phyloP scores from a whole-genome alignment of 169 alveolate species.

The Babesia sp. region DNA sequence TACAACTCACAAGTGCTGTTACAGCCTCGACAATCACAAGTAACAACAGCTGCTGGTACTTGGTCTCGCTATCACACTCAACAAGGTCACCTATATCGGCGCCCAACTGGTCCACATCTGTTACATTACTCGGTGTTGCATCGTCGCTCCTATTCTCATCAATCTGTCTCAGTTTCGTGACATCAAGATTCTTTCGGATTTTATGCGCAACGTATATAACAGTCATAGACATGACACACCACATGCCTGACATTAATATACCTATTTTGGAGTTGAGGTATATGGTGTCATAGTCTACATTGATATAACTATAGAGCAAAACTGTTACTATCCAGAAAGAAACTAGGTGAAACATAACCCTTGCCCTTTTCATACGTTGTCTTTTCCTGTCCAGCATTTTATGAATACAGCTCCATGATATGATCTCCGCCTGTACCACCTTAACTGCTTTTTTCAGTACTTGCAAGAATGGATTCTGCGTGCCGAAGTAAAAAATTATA shows the following conservation, averaged over 20 bases:
- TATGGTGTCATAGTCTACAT: conserved; percentile 9
- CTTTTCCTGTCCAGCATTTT: conserved; percentile 22
- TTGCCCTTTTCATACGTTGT: neutral
- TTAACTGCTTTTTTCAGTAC: conserved; percentile 61
- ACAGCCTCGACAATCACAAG: conserved; percentile 48
- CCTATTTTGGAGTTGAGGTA: conserved; percentile 48
- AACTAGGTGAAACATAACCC: conserved; percentile 21
- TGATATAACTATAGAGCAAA: conserved; percentile 27
- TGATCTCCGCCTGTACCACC: conserved; percentile 62
- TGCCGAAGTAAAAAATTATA: conserved; percentile 36
- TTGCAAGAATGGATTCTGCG: conserved; percentile 50
- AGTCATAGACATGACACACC: conserved; percentile 60
- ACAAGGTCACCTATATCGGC: conserved; percentile 39
- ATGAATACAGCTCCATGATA: conserved; percentile 63
- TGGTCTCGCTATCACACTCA: conserved; percentile 51
- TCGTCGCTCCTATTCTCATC: conserved; percentile 12
- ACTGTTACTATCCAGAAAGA: neutral
- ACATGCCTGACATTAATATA: conserved; percentile 49
- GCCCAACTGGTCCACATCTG: conserved; percentile 16
- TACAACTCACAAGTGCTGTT: conserved; percentile 49
- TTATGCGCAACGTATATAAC: conserved; percentile 42
- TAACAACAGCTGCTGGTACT: conserved; percentile 50
- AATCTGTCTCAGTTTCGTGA: conserved; percentile 3
- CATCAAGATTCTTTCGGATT: conserved; percentile 38
- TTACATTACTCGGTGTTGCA: neutral